A percentile compares a stretch with the other conserved stretches of the same genome.
Evolutionary conservation across 257 asterid species (phyloP).

Genomic region (Nyctanthes arbortristis): DNA sequence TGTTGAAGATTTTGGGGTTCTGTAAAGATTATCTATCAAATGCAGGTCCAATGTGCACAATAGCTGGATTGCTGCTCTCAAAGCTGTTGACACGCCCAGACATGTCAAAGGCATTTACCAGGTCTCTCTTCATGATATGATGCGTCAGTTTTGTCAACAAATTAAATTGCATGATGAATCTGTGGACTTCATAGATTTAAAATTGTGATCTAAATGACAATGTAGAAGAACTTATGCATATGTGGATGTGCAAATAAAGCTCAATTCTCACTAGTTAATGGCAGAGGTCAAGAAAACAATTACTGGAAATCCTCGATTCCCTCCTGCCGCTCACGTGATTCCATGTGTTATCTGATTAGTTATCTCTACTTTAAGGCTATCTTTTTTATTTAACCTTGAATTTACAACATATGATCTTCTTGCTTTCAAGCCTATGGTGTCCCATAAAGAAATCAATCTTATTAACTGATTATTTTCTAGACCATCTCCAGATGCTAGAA

Average conservation of each 20-base stretch:
- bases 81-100: slow-evolving; percentile 93
- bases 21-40: slow-evolving; percentile 82
- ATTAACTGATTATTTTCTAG: slow-evolving; percentile 2
- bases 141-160: not conserved
- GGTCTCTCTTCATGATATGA: slow-evolving; percentile 36
- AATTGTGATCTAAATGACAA: not conserved
- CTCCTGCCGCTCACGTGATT: not conserved
- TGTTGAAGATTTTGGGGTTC: slow-evolving; percentile 61
- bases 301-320: not conserved
- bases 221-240: not conserved
- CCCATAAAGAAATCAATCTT: not conserved
- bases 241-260: not conserved
- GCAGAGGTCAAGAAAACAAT: not conserved
- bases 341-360: not conserved
- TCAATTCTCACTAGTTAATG: not conserved
- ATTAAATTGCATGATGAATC: slow-evolving; percentile 2
- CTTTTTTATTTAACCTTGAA: not conserved
- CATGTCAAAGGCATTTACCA: slow-evolving; percentile 77
- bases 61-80: slow-evolving; percentile 85
- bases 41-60: slow-evolving; percentile 95
- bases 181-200: not conserved
- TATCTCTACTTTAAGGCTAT: not conserved
- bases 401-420: not conserved
- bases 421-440: not conserved
- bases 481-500: slow-evolving; percentile 18